Conservation (phyloP, 441 rosid species). For the Gossypium aridum region DNA sequence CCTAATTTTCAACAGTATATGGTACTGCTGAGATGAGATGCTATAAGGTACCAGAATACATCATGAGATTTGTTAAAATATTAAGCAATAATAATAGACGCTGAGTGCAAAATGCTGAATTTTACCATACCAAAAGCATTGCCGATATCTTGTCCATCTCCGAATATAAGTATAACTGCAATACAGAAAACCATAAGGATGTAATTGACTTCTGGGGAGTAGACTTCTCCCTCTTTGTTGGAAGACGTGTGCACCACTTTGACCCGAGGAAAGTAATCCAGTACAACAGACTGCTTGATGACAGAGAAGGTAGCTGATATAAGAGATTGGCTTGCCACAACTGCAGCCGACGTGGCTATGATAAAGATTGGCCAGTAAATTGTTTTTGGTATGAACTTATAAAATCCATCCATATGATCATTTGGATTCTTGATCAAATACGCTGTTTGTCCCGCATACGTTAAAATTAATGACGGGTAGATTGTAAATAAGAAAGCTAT, state of each 20-base stretch:
- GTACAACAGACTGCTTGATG: constrained; percentile 66
- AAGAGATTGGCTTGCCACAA: constrained; percentile 66
- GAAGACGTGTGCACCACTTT: constrained; percentile 61
- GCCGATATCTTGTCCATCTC: constrained; percentile 66
- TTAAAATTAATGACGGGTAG: constrained; percentile 59
- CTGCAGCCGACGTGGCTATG: constrained; percentile 49
- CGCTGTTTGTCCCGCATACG: constrained; percentile 71
- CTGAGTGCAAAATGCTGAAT: neutral
- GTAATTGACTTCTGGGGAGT: constrained; percentile 67
- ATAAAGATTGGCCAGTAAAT: constrained; percentile 64
- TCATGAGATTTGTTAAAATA: too few relatives aligned
- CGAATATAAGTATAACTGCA: constrained; percentile 57
- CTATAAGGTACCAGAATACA: too few relatives aligned
- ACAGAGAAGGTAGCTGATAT: constrained; percentile 70
- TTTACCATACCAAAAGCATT: constrained; percentile 55
- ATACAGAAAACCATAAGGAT: constrained; percentile 63
- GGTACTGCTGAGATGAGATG: too few relatives aligned
- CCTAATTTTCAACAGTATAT: too few relatives aligned
- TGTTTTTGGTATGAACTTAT: constrained; percentile 47
- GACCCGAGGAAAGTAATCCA: constrained; percentile 68
- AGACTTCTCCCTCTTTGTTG: constrained; percentile 63
- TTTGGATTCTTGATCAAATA: constrained; percentile 55
- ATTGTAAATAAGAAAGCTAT: constrained; percentile 51
- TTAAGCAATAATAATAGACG: too few relatives aligned
- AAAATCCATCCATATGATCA: constrained; percentile 57